Percentiles rank a stretch among this genome's conserved stretches.
phyloP scores from a whole-genome alignment of 1,139 yeast species.

The Candida albicans region DNA sequence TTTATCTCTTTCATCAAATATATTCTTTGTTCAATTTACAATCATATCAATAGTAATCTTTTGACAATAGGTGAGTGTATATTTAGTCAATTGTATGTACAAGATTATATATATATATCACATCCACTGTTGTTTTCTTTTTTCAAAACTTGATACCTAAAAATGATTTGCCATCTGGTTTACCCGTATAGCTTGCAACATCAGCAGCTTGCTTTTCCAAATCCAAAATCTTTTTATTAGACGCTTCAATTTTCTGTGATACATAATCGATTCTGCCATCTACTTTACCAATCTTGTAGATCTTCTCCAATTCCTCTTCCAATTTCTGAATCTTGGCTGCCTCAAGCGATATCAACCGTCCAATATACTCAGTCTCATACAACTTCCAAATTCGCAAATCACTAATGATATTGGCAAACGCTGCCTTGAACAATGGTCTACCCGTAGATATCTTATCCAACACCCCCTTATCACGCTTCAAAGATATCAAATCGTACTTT shows the following conservation, averaged over 20 bases:
- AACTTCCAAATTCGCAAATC: conserved; percentile 59
- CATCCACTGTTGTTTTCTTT: too few relatives aligned
- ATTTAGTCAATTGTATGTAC: too few relatives aligned
- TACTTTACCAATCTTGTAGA: conserved; percentile 45
- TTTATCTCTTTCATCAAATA: too few relatives aligned
- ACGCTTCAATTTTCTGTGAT: conserved; percentile 59
- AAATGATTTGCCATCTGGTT: conserved; percentile 7
- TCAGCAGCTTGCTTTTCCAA: conserved; percentile 29
- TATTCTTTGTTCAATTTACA: too few relatives aligned
- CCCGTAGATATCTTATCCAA: conserved; percentile 69
- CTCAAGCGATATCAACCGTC: conserved; percentile 57
- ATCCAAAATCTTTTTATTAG: conserved; percentile 49
- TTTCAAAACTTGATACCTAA: conserved; percentile 9
- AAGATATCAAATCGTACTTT: conserved; percentile 70
- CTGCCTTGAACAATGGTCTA: conserved; percentile 80
- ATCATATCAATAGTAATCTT: too few relatives aligned
- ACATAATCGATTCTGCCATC: conserved; percentile 65
- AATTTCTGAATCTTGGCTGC: conserved; percentile 59
- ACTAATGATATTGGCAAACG: conserved; percentile 63
- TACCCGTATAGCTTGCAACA: conserved; percentile 7
- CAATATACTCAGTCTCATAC: conserved; percentile 63
- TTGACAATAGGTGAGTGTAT: too few relatives aligned
- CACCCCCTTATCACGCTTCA: conserved; percentile 74
- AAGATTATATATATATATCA: too few relatives aligned
- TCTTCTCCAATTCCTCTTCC: conserved; percentile 69